Evolutionary conservation across 331 rosid genomes (phyloP).

Genomic region (Telfairia occidentalis): DNA sequence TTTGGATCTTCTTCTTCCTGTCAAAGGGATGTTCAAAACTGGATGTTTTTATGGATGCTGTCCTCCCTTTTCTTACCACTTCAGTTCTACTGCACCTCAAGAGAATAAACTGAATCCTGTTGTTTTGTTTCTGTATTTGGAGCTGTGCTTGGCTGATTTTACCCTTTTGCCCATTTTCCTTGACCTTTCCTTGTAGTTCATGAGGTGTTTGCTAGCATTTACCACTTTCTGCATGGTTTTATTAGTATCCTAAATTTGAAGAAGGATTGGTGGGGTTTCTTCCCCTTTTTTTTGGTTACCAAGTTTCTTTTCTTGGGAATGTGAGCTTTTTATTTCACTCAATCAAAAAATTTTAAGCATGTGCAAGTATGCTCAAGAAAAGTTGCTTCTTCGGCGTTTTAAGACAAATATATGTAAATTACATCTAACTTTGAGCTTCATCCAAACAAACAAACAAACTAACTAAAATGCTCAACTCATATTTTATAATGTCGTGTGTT

Average conservation of each 20-base stretch:
- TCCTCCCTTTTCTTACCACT: too few species aligned
- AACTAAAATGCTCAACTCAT: not conserved
- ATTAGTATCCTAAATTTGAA: not conserved
- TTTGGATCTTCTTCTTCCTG: not conserved
- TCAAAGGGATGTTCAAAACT: not conserved
- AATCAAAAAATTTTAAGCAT: not conserved
- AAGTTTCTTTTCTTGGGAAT: not conserved
- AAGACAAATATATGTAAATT: not conserved
- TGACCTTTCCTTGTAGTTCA: not conserved
- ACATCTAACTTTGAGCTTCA: not conserved
- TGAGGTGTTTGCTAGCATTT: not conserved
- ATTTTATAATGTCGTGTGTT: not conserved
- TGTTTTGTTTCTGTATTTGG: not conserved
- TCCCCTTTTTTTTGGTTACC: not conserved
- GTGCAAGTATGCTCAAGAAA: not conserved
- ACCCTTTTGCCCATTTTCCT: not conserved
- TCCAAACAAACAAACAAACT: not conserved
- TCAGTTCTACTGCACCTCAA: too few species aligned
- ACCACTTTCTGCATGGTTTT: not conserved
- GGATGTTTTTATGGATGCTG: not conserved
- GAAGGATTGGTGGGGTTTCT: not conserved
- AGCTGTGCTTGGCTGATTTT: not conserved
- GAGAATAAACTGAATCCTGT: not conserved
- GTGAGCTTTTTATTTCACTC: not conserved
- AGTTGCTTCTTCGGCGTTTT: not conserved